Conservation (phyloP, 2,329 filamentous ascomycete genomes). For the Taxawa tesnikishii region DNA sequence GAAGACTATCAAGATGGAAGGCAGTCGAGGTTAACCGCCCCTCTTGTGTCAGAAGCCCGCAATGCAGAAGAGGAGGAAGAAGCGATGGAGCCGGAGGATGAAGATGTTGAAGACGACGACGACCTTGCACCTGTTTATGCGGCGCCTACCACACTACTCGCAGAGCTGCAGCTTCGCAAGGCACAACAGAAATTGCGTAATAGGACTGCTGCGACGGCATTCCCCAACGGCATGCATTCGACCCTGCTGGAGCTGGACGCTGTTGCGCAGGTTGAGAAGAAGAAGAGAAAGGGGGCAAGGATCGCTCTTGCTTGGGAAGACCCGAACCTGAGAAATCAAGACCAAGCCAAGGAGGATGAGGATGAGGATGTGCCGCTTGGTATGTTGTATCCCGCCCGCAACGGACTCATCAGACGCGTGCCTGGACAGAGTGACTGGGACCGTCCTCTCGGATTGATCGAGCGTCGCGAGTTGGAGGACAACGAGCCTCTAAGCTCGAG, state of each 20-base stretch:
- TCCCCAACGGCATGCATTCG: constrained; percentile 72
- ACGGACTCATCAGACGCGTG: constrained; percentile 21
- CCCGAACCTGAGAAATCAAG: constrained; percentile 23
- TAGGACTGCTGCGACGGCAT: constrained; percentile 49
- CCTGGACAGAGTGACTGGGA: constrained; percentile 39
- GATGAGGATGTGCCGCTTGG: constrained; percentile 86
- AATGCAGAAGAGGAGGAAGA: constrained; percentile 21
- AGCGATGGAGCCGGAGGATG: constrained; percentile 22
- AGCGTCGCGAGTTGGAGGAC: constrained; percentile 76
- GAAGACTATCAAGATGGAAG: neutral
- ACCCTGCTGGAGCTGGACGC: constrained; percentile 85
- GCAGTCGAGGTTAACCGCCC: too few relatives aligned
- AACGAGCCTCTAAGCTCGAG: constrained; percentile 77
- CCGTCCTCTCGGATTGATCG: constrained; percentile 62
- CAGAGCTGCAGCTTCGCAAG: constrained; percentile 84
- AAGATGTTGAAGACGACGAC: constrained; percentile 28
- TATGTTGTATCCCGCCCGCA: constrained; percentile 54
- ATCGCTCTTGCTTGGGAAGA: constrained; percentile 90
- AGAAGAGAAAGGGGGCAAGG: constrained; percentile 59
- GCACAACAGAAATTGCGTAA: constrained; percentile 74
- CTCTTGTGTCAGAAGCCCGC: constrained; percentile 11
- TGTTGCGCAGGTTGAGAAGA: constrained; percentile 72
- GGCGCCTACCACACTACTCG: constrained; percentile 77
- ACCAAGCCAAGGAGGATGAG: constrained; percentile 36
- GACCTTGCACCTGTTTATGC: constrained; percentile 46